Base-by-base conservation (phyloP, 441 rosid genomes). In the Rhodomyrtus psidioides region DNA sequence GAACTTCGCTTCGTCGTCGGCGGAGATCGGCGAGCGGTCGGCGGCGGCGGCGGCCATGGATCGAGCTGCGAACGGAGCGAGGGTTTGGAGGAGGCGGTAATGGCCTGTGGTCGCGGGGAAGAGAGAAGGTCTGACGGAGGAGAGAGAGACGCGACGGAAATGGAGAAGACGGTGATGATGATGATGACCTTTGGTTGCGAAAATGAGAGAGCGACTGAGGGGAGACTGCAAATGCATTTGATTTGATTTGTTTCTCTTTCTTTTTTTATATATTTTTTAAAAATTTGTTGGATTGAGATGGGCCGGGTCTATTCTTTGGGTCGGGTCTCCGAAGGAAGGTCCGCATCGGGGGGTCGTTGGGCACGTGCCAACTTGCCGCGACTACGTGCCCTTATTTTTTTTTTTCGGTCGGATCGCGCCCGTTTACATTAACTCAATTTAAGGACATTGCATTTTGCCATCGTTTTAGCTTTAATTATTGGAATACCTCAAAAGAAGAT, bases 1-100 rank as follows among this genome's bases (percentile, higher is more conserved):
- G 82, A 85, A 94, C 56, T 88, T 90, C 82, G 90, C 92, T 4
- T 93, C 95, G 26, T 91, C 92, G 30, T 86, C 89, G 51, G 84
- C 39, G 8, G 81, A 10, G 84, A 53, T 62, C 53, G 82, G 34
- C 53, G 87, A 8, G 16, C 53, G 59, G 57, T 16, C 26, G 30
- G 34, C 86, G 51, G 83, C 83, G 51, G 51, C 49, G 46, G 79
- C 54, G 84, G 84, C 81, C 84, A 82, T 85, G 55, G 87, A 81
- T 39, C 81, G 59, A 39, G 56, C 34, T 49, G 76, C 54, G 62
- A 12, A n/a, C 53, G 56, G 83, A 0, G 83, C 58, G 7, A 26
- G 56, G 46, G 83, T 6, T 21, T n/a, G 56, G 83, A 21, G 56
- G 59, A 51, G 83, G 83, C 88, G 79, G 89, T 34, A 15, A 87